These are phyloP conservation scores for Mentha longifolia DNA, from an alignment of 257 asterid species.

Conservation along the genomic window DNA sequence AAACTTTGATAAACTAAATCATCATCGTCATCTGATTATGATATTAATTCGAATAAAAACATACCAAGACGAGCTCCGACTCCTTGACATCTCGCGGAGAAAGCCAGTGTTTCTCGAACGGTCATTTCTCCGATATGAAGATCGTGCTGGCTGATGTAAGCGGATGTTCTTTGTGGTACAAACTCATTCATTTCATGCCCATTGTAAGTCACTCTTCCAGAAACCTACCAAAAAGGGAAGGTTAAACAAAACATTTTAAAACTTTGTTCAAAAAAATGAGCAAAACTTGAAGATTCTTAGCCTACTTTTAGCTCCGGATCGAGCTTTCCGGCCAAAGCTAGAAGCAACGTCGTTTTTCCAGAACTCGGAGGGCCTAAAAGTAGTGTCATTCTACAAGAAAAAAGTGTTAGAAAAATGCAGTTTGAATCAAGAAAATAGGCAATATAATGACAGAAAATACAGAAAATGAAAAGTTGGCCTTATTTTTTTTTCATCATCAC, in stretches of 20 bases:
- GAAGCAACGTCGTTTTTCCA: slow-evolving; percentile 82
- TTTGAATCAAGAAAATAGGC: neutral
- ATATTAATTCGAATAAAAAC: neutral
- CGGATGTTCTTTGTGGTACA: slow-evolving; percentile 86
- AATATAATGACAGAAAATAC: neutral
- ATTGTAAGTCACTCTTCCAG: slow-evolving; percentile 80
- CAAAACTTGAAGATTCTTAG: neutral
- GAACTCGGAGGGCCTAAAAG: slow-evolving; percentile 95
- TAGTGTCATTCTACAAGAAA: slow-evolving; percentile 67
- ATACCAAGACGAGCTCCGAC: slow-evolving; percentile 81
- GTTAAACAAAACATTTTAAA: neutral
- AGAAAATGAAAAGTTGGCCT: neutral
- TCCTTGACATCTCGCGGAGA: slow-evolving; percentile 97
- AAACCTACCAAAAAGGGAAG: slow-evolving; percentile 41
- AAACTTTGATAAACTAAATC: too few relatives aligned
- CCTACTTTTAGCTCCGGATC: slow-evolving; percentile 66
- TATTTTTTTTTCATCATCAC: neutral
- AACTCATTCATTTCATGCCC: slow-evolving; percentile 77
- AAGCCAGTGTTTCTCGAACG: slow-evolving; percentile 86
- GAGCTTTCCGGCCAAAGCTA: slow-evolving; percentile 92
- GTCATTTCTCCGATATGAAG: slow-evolving; percentile 88
- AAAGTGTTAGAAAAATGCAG: slow-evolving; percentile 3
- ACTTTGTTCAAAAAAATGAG: neutral
- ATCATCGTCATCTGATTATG: too few relatives aligned
- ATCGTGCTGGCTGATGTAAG: slow-evolving; percentile 90